A percentile compares a stretch with the other conserved stretches of the same genome.
phyloP scores from a whole-genome alignment of 2,329 filamentous ascomycete genomes.

The Aspergillus ruber region DNA sequence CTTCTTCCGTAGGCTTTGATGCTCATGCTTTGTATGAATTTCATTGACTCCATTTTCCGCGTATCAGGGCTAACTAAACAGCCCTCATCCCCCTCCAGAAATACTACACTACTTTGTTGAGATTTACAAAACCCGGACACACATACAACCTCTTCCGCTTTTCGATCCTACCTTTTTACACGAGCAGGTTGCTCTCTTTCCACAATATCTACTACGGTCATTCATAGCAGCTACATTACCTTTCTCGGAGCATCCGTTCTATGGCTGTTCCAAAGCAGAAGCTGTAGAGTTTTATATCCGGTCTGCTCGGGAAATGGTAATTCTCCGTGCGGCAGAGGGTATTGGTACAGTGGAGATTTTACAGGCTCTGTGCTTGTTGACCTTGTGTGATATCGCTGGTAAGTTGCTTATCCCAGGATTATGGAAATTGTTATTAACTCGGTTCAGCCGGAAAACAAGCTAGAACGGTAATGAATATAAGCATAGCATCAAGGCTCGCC shows the following conservation, averaged over 20 bases:
- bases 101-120: conserved; percentile 1
- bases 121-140: conserved; percentile 1
- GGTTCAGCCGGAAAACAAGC: conserved; percentile 1
- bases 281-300: conserved; percentile 3
- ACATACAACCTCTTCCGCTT: conserved; percentile 5
- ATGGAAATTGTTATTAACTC: no score
- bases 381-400: conserved; percentile 1
- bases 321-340: conserved; percentile 2
- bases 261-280: neutral
- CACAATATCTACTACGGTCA: conserved; percentile 1
- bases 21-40: neutral
- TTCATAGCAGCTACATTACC: conserved; percentile 2
- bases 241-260: conserved; percentile 4
- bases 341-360: neutral
- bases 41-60: no score
- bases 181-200: neutral
- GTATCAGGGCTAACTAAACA: neutral
- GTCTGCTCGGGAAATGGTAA: conserved; percentile 1
- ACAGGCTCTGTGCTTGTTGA: conserved; percentile 4
- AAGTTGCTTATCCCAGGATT: no score
- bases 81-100: neutral
- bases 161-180: neutral
- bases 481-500: conserved; percentile 1
- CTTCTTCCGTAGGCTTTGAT: neutral
- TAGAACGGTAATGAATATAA: conserved; percentile 5